Evolutionary conservation across 306 rosid genomes (phyloP).

Genomic region (Vigna mungo): DNA sequence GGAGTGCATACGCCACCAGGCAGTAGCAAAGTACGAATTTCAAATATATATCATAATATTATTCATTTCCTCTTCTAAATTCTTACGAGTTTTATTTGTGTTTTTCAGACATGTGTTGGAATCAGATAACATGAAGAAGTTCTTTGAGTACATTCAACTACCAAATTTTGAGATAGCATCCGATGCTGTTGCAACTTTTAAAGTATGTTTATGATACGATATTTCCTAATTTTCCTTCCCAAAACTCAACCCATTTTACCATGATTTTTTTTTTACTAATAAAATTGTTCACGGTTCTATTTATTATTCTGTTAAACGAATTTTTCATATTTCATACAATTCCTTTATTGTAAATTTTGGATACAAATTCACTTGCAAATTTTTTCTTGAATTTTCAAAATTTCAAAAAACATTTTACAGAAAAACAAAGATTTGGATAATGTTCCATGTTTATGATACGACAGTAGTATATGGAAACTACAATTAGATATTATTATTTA

Average conservation of each 20-base stretch:
- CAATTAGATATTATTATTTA: too few relatives aligned
- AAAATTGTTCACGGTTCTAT: too few relatives aligned
- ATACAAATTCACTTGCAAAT: too few relatives aligned
- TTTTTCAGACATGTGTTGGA: slow-evolving; percentile 76
- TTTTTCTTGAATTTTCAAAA: too few relatives aligned
- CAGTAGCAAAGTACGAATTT: slow-evolving; percentile 71
- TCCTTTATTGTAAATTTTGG: too few relatives aligned
- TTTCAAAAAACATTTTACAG: too few relatives aligned
- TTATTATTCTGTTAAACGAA: too few relatives aligned
- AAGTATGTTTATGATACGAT: slow-evolving; percentile 48
- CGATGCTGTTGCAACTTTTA: slow-evolving; percentile 86
- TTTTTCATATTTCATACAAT: too few relatives aligned
- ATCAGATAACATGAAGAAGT: slow-evolving; percentile 75
- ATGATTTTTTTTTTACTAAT: too few relatives aligned
- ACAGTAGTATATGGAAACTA: too few relatives aligned
- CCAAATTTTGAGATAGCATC: slow-evolving; percentile 92
- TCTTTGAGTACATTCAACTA: slow-evolving; percentile 68
- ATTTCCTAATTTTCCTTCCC: not conserved
- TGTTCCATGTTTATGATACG: too few relatives aligned
- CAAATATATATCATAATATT: not conserved
- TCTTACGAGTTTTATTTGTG: slow-evolving; percentile 9
- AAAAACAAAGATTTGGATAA: too few relatives aligned
- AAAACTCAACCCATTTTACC: not conserved
- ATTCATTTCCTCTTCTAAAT: not conserved
- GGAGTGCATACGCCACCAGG: slow-evolving; percentile 93